Percentiles rank a stretch among this genome's conserved stretches.
phyloP scores from a whole-genome alignment of 2,329 filamentous ascomycete genomes.

The Akanthomyces muscarius region DNA sequence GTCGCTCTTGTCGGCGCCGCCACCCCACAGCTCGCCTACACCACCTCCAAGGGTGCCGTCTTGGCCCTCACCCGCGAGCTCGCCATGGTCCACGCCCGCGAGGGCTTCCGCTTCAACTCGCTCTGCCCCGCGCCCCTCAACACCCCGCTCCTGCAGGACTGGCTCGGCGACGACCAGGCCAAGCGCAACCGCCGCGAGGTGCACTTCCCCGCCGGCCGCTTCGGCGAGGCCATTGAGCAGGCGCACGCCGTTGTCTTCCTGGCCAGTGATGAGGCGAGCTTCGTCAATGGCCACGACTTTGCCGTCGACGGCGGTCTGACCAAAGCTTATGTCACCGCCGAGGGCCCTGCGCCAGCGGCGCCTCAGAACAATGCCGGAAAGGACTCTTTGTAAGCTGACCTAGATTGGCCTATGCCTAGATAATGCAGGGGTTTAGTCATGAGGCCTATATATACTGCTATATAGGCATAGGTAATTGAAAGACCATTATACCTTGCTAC shows the following conservation, averaged over 20 bases:
- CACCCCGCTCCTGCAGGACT: conserved; percentile 87
- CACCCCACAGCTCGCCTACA: conserved; percentile 88
- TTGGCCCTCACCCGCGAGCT: conserved; percentile 85
- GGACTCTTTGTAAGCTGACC: conserved; percentile 35
- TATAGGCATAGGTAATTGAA: too few species aligned
- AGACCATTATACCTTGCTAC: too few species aligned
- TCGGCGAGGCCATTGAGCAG: conserved; percentile 92
- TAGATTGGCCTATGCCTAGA: too few species aligned
- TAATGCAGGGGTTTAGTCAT: too few species aligned
- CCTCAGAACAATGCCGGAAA: conserved; percentile 59
- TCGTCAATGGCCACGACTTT: conserved; percentile 88
- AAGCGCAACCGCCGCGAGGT: conserved; percentile 82
- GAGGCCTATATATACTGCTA: too few species aligned
- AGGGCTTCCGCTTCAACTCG: conserved; percentile 85
- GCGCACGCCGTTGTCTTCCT: conserved; percentile 85
- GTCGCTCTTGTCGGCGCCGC: conserved; percentile 84
- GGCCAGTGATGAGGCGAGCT: conserved; percentile 82
- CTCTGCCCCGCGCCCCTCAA: conserved; percentile 89
- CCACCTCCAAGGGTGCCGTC: conserved; percentile 89
- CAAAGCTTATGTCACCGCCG: conserved; percentile 76
- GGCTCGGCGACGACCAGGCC: conserved; percentile 79
- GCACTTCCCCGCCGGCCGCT: conserved; percentile 83
- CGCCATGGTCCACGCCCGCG: conserved; percentile 85
- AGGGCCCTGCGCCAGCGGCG: conserved; percentile 51
- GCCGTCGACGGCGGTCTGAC: conserved; percentile 95